Percentiles rank a stretch among this genome's conserved stretches.
Conservation (phyloP, 805 yeast genomes). For the Candida schatavii region DNA sequence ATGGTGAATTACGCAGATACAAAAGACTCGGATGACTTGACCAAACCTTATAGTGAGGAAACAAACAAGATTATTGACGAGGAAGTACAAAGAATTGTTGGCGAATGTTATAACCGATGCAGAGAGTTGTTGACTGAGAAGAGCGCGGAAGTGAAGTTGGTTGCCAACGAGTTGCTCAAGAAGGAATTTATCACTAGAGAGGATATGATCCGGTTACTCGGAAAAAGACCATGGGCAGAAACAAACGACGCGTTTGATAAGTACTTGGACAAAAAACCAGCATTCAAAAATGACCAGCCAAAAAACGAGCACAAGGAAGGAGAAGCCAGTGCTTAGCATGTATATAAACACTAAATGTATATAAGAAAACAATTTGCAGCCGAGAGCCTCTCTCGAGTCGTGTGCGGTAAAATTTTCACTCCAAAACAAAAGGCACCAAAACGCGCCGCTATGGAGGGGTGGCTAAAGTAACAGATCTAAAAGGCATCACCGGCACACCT, state of each 20-base stretch:
- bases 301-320: slow-evolving; percentile 23
- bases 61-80: slow-evolving; percentile 78
- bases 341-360: too few species aligned
- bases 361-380: too few species aligned
- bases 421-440: too few species aligned
- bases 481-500: too few species aligned
- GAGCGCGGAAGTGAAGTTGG: slow-evolving; percentile 70
- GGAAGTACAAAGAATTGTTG: slow-evolving; percentile 78
- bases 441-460: too few species aligned
- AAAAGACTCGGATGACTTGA: slow-evolving; percentile 60
- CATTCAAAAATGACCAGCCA: slow-evolving; percentile 36
- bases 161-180: slow-evolving; percentile 80
- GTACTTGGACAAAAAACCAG: slow-evolving; percentile 50
- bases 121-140: slow-evolving; percentile 64
- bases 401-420: too few species aligned
- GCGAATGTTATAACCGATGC: slow-evolving; percentile 73
- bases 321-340: too few species aligned
- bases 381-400: too few species aligned
- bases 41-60: slow-evolving; percentile 87
- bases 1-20: slow-evolving; percentile 71
- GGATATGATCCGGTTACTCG: slow-evolving; percentile 86
- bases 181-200: slow-evolving; percentile 93
- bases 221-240: slow-evolving; percentile 90
- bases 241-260: slow-evolving; percentile 88
- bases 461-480: too few species aligned